Conservation (phyloP, 352 stramenopile species). For the Halophytophthora batemanensis region DNA sequence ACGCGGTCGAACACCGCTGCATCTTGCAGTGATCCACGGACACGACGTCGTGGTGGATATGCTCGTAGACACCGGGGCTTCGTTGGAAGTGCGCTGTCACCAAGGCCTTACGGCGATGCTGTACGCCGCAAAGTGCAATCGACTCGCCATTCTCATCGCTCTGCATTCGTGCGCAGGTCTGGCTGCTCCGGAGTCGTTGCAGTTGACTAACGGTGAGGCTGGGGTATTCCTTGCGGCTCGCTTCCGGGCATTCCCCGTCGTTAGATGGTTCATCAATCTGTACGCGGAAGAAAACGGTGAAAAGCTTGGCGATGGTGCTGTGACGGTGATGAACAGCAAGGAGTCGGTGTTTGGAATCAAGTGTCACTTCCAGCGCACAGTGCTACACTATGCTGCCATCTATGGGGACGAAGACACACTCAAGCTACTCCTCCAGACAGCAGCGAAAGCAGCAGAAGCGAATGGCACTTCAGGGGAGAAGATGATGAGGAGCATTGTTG, state of each 20-base stretch:
- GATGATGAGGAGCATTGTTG: constrained; percentile 8
- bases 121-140: constrained; percentile 49
- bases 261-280: constrained; percentile 48
- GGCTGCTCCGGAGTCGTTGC: constrained; percentile 20
- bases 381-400: constrained; percentile 51
- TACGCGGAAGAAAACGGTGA: constrained; percentile 12
- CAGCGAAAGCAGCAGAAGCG: not conserved
- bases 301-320: not conserved
- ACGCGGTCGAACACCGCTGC: constrained; percentile 38
- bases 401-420: constrained; percentile 37
- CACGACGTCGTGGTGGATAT: constrained; percentile 38
- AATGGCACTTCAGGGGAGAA: not conserved
- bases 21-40: constrained; percentile 45
- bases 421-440: constrained; percentile 9
- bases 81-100: constrained; percentile 25
- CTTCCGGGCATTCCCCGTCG: constrained; percentile 35
- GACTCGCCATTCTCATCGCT: constrained; percentile 44
- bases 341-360: constrained; percentile 4
- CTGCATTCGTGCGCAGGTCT: constrained; percentile 24
- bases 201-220: constrained; percentile 28
- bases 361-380: constrained; percentile 25
- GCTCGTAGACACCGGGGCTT: constrained; percentile 38
- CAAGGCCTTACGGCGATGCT: constrained; percentile 43
- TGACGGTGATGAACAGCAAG: not conserved
- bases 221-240: constrained; percentile 47